Evolutionary conservation across 305 asterid genomes (phyloP).

Genomic region (Petunia hybrid): DNA sequence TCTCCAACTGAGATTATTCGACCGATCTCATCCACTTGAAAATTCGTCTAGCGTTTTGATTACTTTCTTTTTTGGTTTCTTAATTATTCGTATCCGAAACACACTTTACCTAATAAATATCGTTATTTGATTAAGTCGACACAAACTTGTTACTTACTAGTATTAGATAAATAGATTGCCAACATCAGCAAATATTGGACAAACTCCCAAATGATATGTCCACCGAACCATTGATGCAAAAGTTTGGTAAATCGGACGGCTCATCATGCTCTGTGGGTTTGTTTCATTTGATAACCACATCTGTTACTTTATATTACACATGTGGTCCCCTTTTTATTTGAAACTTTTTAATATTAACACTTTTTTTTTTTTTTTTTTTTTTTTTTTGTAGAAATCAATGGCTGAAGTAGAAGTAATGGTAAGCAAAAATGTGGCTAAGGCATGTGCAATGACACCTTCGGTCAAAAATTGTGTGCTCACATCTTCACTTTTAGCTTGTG

Average conservation of each 20-base stretch:
- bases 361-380: neutral
- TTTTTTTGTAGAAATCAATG: constrained; percentile 67
- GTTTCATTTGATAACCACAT: neutral
- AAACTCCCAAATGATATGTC: neutral
- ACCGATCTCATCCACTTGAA: no score
- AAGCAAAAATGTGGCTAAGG: constrained; percentile 69
- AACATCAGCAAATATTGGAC: neutral
- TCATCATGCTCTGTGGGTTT: neutral
- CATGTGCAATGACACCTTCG: constrained; percentile 69
- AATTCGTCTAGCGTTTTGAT: no score
- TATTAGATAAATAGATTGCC: no score
- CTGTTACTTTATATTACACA: neutral
- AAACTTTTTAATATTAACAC: neutral
- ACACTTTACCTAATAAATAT: no score
- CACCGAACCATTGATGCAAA: neutral
- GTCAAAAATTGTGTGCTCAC: constrained; percentile 77
- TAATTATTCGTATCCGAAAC: no score
- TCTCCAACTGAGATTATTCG: no score
- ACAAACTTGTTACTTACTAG: no score
- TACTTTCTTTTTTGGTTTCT: no score
- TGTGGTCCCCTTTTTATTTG: neutral
- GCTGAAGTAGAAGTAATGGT: constrained; percentile 71
- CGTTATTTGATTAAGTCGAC: no score
- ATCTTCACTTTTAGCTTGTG: constrained; percentile 86
- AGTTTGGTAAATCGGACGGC: neutral